Base-by-base conservation (phyloP, 805 yeast species). In the Cyberlindnera sargentensis region DNA sequence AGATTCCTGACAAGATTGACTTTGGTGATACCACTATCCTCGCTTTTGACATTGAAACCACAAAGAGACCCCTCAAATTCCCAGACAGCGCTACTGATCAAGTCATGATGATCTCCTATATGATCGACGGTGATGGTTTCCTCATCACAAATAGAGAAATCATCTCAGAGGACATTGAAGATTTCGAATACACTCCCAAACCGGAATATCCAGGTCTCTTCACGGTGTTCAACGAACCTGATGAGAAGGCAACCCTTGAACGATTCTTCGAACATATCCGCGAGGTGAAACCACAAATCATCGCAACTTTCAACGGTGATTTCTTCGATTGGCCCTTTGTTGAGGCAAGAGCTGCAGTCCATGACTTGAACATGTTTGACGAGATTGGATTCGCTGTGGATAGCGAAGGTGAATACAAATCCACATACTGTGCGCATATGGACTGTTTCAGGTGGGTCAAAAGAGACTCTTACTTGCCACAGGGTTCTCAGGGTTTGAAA, bases 301-400 rank as follows among this genome's bases (percentile, higher is more conserved):
- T 95, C 43, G 95, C 96, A 1, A 93, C 99, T 0, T 93, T 87
- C 57, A 93, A 93, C 66, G 99, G 99, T 72, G 99, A 93, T 61
- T 91, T 90, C 59, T 93, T 93, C 66, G 99, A 93, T 70, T 93
- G 99, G 98, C 99, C 99, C 2, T 93, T 89, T 61, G 91, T 93
- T 3, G 98, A 90, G 52, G 82, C 85, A 10, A 72, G 99, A 59
- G 82, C 97, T 3, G 67, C 80, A 24, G 78, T 78, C 46, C 95
- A 93, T 61, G 96, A 86, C 11, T 62, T 93, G 50, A 82, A 84
- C 60, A 83, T 93, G 93, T 84, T 78, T 58, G 83, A 84, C 36
- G 97, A 91, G 61, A 91, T 91, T 55, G 99, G 99, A 3, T 93
- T 93, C 62, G 87, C 87, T 2, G 80, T 80, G 41, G 98, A 91